phyloP scores from a whole-genome alignment of 2,329 filamentous ascomycete genomes.

The Exserohilum rostratum region DNA sequence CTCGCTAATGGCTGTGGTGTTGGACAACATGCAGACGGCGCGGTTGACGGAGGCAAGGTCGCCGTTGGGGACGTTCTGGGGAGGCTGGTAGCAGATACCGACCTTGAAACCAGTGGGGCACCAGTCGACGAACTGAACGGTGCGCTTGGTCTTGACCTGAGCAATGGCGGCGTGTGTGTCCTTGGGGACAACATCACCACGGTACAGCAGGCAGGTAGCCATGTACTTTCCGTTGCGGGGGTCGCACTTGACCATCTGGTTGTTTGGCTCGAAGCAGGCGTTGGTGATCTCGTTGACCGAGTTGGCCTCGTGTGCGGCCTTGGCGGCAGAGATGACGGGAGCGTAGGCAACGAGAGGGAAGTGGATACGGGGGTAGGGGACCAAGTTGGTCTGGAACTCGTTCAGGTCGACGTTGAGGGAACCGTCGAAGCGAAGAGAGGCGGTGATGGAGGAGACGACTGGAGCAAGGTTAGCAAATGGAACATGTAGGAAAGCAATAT shows the following conservation, averaged over 20 bases:
- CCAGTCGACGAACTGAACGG: constrained; percentile 99
- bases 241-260: constrained; percentile 99
- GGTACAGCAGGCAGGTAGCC: constrained; percentile 97
- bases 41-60: constrained; percentile 98
- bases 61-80: constrained; percentile 93
- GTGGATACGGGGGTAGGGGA: constrained; percentile 98
- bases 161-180: constrained; percentile 92
- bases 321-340: constrained; percentile 90
- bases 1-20: constrained; percentile 98
- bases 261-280: constrained; percentile 99
- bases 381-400: constrained; percentile 99
- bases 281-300: constrained; percentile 98
- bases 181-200: constrained; percentile 96
- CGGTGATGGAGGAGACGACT: constrained; percentile 98
- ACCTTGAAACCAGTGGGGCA: constrained; percentile 99
- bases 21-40: constrained; percentile 98
- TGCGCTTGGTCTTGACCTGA: constrained; percentile 98
- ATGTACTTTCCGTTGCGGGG: constrained; percentile 99
- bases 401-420: constrained; percentile 99
- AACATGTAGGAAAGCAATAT: background rate
- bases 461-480: constrained; percentile 10
- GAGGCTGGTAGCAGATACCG: constrained; percentile 99
- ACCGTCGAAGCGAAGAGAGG: constrained; percentile 96
- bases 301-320: constrained; percentile 97
- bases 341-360: constrained; percentile 98